Percentiles rank a stretch among this genome's conserved stretches.
phyloP scores from a whole-genome alignment of 78 protist species.

The Chrysochromulina parva region DNA sequence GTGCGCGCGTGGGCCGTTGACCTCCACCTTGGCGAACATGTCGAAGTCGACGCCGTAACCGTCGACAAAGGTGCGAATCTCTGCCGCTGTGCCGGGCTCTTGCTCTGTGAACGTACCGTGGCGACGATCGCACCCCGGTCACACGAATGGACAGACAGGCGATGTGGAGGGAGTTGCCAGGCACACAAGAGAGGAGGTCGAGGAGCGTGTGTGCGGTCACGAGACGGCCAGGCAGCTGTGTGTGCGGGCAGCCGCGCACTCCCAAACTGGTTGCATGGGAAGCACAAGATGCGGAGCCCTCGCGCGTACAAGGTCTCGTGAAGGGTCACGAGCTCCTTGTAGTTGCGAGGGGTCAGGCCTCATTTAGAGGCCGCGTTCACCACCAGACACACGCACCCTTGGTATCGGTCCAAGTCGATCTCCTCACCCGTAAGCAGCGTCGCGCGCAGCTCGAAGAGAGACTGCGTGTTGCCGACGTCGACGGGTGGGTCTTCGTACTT shows the following conservation, averaged over 20 bases:
- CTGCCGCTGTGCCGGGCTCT: constrained; percentile 61
- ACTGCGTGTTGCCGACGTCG: background rate
- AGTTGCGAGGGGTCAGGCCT: constrained; percentile 3
- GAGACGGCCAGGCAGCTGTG: background rate
- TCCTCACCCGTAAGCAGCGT: background rate
- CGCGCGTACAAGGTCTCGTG: too few species aligned
- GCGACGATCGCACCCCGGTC: too few species aligned
- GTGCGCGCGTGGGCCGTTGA: constrained; percentile 58
- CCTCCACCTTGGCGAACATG: constrained; percentile 58
- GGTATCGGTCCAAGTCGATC: background rate
- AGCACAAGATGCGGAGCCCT: constrained; percentile 22
- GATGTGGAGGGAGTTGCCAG: too few species aligned
- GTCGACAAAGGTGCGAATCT: constrained; percentile 42
- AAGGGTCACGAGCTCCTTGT: background rate
- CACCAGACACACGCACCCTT: background rate
- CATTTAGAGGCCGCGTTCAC: background rate
- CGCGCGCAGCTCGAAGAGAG: background rate
- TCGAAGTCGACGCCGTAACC: constrained; percentile 35
- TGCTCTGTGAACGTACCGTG: background rate
- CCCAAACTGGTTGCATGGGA: constrained; percentile 53
- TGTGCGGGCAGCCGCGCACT: background rate
- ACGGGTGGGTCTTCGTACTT: background rate
- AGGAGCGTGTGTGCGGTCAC: too few species aligned
- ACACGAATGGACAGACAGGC: too few species aligned
- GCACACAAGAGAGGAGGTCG: too few species aligned